Conservation (phyloP, 176 grass and related monocot species). For the Miscanthus lutarioriparius region DNA sequence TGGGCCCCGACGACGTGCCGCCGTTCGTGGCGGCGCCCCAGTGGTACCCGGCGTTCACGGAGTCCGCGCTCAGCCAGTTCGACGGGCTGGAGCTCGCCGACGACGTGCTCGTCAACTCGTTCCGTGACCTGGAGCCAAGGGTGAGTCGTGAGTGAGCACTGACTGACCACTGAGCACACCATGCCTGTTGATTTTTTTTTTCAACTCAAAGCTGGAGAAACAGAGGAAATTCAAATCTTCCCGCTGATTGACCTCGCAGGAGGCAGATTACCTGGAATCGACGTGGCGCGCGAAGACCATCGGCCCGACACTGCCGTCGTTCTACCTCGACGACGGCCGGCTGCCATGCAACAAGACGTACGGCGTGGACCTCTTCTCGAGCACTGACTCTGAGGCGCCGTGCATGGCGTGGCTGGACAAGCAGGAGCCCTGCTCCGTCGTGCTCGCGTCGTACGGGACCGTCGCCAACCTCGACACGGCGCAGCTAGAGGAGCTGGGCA, state of each 20-base stretch:
- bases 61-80: background rate
- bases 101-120: no score
- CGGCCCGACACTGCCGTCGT: background rate
- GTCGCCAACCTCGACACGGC: background rate
- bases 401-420: background rate
- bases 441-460: background rate
- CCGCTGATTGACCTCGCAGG: no score
- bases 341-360: background rate
- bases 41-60: background rate
- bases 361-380: background rate
- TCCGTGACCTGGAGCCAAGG: no score
- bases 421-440: background rate
- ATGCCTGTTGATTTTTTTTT: no score
- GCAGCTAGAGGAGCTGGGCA: background rate
- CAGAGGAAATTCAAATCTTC: no score
- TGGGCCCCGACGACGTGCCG: background rate
- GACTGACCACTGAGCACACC: no score
- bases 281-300: background rate
- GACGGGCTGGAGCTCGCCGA: background rate
- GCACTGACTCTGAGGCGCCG: no score
- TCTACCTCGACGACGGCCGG: background rate
- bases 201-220: no score
- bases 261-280: background rate
- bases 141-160: no score
- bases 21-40: background rate